Evolutionary conservation across 2,329 filamentous ascomycete genomes (phyloP), one percentile per base, ranked within the genome.

Genomic region (Fusarium chuoi): DNA sequence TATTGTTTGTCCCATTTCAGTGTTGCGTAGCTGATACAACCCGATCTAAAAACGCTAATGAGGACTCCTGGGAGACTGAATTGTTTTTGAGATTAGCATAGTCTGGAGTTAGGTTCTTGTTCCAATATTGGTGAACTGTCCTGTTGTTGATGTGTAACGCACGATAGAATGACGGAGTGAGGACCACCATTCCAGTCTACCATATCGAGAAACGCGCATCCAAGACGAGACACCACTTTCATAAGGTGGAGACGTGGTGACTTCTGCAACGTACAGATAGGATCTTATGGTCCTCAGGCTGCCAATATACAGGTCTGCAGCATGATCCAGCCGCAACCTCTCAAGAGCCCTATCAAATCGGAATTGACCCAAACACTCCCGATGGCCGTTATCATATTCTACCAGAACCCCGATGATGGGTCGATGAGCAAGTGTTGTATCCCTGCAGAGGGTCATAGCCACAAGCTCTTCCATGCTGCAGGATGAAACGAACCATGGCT

Each of bases 321-420:
- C 18, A 11, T 46, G 6, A 46, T 46, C 6, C 4, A 46, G 44
- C 1, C 9, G 9, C 6, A 46, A 5, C 4, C 28, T 15, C 8
- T 11, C 18, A 7, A 46, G 9, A 4, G 18, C 7, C 6, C 44
- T 46, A 15, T 46, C 26, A 15, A 3, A 46, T 28, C 44, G 24
- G 3, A 22, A 46, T 15, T 46, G 44, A 3, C 44, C 44, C 26
- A 46, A 7, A 28, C 44, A 46, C 1, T 46, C 44, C 44, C 44
- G 18, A 13, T 28, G 26, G 15, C 18, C 44, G 26, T 1, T 5
- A 5, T 46, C 26, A 4, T 46, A 28, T 0, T 46, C 18, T 46
- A 46, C 1, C 18, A 28, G 7, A 11, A 22, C 0, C 0, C 44
- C 26, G 0, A 46, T 46, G 9, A 46, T 28, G 4, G 44, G 44